Percentiles rank a stretch among this genome's conserved stretches.
Evolutionary conservation across 2,329 filamentous ascomycete species (phyloP).

Genomic region (Xylariaceae sp.): DNA sequence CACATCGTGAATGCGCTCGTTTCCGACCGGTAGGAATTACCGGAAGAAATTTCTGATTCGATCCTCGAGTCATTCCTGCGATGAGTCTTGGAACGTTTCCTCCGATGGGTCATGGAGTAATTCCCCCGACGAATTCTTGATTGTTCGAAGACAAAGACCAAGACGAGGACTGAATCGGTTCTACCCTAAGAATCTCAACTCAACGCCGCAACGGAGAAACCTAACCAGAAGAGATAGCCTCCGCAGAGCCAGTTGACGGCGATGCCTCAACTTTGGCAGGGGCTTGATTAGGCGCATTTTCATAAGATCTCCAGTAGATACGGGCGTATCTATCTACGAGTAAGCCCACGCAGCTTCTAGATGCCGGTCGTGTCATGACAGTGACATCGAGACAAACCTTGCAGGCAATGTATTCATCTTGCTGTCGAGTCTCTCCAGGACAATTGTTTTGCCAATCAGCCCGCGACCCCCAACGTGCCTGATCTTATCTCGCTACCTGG

Average conservation of each 20-base stretch:
- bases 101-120: neutral
- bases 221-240: neutral
- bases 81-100: conserved; percentile 1
- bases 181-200: neutral
- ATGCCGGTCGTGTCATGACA: neutral
- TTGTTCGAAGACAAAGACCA: too few relatives aligned
- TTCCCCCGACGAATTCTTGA: too few relatives aligned
- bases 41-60: conserved; percentile 4
- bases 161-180: neutral
- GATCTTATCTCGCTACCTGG: too few relatives aligned
- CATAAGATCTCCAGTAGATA: neutral
- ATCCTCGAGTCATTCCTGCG: too few relatives aligned
- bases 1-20: conserved; percentile 75
- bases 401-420: too few relatives aligned
- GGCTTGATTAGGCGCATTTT: neutral
- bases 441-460: too few relatives aligned
- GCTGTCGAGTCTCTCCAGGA: too few relatives aligned
- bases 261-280: neutral
- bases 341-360: neutral
- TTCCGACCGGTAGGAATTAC: conserved; percentile 41
- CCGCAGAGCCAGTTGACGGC: neutral
- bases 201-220: neutral
- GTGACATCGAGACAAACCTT: neutral
- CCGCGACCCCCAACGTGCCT: too few relatives aligned
- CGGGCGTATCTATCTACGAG: neutral